Evolutionary conservation across 768 basidiomycete species (phyloP).

Genomic region (Rhodotorula paludigena): DNA sequence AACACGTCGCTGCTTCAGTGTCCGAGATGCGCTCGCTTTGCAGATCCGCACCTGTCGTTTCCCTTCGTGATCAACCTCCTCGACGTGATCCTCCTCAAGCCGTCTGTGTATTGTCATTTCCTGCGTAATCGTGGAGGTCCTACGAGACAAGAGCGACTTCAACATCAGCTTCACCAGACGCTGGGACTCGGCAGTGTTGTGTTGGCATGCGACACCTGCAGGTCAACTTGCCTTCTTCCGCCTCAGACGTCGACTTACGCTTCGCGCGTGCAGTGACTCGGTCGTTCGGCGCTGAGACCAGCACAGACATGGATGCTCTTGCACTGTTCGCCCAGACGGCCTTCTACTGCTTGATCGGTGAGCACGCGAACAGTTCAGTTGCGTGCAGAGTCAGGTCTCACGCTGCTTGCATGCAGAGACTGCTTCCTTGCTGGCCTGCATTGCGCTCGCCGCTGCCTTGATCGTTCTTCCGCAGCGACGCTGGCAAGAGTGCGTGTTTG

Average conservation of each 20-base stretch:
- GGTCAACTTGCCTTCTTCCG: neutral
- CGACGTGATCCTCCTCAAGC: constrained; percentile 26
- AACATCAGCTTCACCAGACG: neutral
- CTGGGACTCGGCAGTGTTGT: neutral
- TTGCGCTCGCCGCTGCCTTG: neutral
- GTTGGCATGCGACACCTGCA: neutral
- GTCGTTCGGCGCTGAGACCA: neutral
- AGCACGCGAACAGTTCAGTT: neutral
- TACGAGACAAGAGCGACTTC: neutral
- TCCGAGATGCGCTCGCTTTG: neutral
- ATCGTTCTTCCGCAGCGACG: neutral
- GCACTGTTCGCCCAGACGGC: constrained; percentile 4
- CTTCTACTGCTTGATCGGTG: constrained; percentile 28
- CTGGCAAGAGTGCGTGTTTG: neutral
- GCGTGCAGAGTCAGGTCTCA: neutral
- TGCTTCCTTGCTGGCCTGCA: neutral
- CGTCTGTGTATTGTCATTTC: constrained; percentile 16
- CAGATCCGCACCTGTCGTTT: constrained; percentile 14
- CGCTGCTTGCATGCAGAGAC: constrained; percentile 10
- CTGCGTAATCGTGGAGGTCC: constrained; percentile 11
- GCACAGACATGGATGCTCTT: neutral
- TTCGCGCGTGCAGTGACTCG: constrained; percentile 12
- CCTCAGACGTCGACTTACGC: neutral
- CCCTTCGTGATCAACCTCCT: constrained; percentile 11
- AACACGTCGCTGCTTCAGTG: constrained; percentile 32